Evolutionary conservation across 345 rosid species (phyloP), one percentile per base, ranked within the genome.

Genomic region (Conringia planisiliqua): DNA sequence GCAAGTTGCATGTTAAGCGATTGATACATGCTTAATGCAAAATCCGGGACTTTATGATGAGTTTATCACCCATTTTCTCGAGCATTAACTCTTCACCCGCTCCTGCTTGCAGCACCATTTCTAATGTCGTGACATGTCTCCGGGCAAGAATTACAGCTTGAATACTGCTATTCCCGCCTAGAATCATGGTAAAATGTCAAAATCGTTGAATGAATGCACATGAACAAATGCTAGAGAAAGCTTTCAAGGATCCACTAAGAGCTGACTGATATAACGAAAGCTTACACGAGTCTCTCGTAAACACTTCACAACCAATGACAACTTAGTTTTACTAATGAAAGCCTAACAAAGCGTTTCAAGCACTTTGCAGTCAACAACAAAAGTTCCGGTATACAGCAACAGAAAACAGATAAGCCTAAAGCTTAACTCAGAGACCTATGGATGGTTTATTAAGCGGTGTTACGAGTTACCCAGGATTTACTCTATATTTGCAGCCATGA

Each of bases 31-130:
- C 36, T 33, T 56, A 70, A 9, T 29, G 17, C 59, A n/a, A 13
- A 50, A 6, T 13, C 32, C 10, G 4, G 11, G n/a, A 46, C 42
- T 44, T 46, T 46, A 17, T 29, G 16, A 16, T 30, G 40, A 3
- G 33, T 16, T 33, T 66, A 14, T n/a, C 50, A 38, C n/a, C 4
- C 54, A 27, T 42, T 56, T 20, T 56, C 20, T 56, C 20, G 69
- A 85, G 85, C 77, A 85, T 84, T 76, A 82, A 92, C 81, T 85
- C 83, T 88, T 87, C 61, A 77, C 86, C 85, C 86, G 89, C 56
- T 52, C 46, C 22, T 12, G 82, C 85, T 95, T 90, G 95, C 95
- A 87, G 82, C 82, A 73, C 78, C 89, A 89, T 87, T 82, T 57
- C 76, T 83, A 87, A 66, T 71, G 80, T 83, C 85, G 85, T 80